These are phyloP conservation scores for Voacanga thouarsii DNA, from an alignment of 257 asterid genomes.

Conservation along the genomic window DNA sequence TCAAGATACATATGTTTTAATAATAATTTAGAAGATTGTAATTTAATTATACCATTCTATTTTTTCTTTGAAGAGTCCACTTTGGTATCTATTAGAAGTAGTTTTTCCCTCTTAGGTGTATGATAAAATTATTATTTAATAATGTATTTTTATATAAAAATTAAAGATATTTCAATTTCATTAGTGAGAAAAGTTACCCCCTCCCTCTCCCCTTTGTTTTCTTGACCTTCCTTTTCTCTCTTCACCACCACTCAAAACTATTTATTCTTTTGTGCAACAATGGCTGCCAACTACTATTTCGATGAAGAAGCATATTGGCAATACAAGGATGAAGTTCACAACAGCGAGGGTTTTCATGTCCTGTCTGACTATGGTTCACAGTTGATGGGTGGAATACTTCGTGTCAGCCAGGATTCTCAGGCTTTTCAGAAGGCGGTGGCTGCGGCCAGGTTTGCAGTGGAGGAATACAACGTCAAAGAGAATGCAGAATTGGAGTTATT, in stretches of 20 bases:
- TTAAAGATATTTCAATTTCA: too few species aligned
- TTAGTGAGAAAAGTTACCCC: too few species aligned
- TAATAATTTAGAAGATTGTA: too few species aligned
- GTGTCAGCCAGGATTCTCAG: neutral
- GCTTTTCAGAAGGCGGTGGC: neutral
- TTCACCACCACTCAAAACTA: neutral
- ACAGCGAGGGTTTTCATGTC: constrained; percentile 6
- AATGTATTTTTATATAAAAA: too few species aligned
- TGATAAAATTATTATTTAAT: too few species aligned
- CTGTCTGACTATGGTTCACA: neutral
- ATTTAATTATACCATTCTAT: too few species aligned
- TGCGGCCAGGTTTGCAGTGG: neutral
- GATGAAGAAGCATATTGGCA: constrained; percentile 1
- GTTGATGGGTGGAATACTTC: neutral
- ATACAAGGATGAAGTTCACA: constrained; percentile 3
- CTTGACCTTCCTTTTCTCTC: neutral
- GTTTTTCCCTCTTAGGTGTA: too few species aligned
- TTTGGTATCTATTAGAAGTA: too few species aligned
- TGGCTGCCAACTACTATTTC: neutral
- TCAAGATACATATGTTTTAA: too few species aligned
- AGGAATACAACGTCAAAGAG: neutral
- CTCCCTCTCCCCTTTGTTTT: neutral
- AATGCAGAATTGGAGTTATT: neutral
- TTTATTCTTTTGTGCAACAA: neutral
- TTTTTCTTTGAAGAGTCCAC: too few species aligned